These are phyloP conservation scores for Moringa oleifera DNA, from an alignment of 345 rosid species.

Conservation along the genomic window DNA sequence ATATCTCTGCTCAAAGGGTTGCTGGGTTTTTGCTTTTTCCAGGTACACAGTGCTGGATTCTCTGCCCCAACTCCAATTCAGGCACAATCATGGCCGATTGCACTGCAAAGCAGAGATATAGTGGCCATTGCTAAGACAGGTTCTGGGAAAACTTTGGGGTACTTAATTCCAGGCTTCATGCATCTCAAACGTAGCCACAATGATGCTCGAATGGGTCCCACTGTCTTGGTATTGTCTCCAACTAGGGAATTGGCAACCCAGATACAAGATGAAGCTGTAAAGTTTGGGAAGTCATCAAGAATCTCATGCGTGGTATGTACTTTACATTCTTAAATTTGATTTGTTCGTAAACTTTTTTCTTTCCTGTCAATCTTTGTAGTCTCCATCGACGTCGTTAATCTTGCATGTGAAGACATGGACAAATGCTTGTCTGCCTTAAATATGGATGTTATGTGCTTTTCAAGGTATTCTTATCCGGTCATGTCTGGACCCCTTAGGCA, in stretches of 20 bases:
- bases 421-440: not conserved
- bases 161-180: conserved; percentile 79
- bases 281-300: conserved; percentile 89
- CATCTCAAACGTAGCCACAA: conserved; percentile 69
- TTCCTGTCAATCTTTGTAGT: not conserved
- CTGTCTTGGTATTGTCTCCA: conserved; percentile 86
- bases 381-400: not conserved
- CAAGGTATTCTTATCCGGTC: too few relatives aligned
- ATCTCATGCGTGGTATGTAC: conserved; percentile 73
- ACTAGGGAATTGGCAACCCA: conserved; percentile 98
- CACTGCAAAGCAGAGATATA: conserved; percentile 80
- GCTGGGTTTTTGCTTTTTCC: conserved; percentile 60
- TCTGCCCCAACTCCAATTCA: conserved; percentile 97
- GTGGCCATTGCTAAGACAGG: conserved; percentile 98
- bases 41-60: conserved; percentile 93
- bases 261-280: conserved; percentile 88
- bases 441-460: too few relatives aligned
- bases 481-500: too few relatives aligned
- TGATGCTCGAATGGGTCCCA: conserved; percentile 79
- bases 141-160: conserved; percentile 95
- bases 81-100: conserved; percentile 99
- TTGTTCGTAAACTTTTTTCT: not conserved
- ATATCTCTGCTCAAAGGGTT: conserved; percentile 41
- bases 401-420: not conserved
- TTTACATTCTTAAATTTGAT: not conserved